Conservation (phyloP, 495 filamentous ascomycete genomes). For the Entonaema liquescens region DNA sequence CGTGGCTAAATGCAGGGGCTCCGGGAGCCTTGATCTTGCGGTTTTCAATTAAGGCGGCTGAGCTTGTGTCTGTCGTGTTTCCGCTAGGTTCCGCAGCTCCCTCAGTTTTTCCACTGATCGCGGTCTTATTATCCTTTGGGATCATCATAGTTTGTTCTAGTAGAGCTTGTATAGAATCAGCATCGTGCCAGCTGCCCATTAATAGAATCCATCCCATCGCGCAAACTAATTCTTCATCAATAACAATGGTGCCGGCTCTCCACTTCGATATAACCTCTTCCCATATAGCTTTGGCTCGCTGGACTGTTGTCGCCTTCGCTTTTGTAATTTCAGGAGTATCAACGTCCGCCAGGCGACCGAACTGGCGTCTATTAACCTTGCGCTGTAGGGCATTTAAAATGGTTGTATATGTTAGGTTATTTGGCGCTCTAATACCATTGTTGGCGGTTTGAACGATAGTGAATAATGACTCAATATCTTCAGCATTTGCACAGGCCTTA, state of each 20-base stretch:
- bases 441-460: constrained; percentile 73
- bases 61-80: neutral
- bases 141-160: constrained; percentile 81
- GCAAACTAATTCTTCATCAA: constrained; percentile 78
- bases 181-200: constrained; percentile 62
- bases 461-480: constrained; percentile 79
- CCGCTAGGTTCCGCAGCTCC: constrained; percentile 1
- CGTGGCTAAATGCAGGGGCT: constrained; percentile 45
- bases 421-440: constrained; percentile 66
- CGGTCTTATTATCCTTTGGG: constrained; percentile 55
- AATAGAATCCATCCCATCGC: constrained; percentile 80
- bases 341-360: constrained; percentile 29
- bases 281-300: constrained; percentile 76
- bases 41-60: neutral
- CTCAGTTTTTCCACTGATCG: constrained; percentile 1
- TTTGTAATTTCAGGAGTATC: constrained; percentile 46
- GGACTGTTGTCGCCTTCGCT: constrained; percentile 52
- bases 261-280: constrained; percentile 77
- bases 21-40: constrained; percentile 1
- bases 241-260: constrained; percentile 68
- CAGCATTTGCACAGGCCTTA: constrained; percentile 74
- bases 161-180: constrained; percentile 74
- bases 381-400: constrained; percentile 75
- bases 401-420: constrained; percentile 77
- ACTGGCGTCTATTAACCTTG: constrained; percentile 24